Conservation (phyloP, 768 basidiomycete species). For the Hydnum rufescens region DNA sequence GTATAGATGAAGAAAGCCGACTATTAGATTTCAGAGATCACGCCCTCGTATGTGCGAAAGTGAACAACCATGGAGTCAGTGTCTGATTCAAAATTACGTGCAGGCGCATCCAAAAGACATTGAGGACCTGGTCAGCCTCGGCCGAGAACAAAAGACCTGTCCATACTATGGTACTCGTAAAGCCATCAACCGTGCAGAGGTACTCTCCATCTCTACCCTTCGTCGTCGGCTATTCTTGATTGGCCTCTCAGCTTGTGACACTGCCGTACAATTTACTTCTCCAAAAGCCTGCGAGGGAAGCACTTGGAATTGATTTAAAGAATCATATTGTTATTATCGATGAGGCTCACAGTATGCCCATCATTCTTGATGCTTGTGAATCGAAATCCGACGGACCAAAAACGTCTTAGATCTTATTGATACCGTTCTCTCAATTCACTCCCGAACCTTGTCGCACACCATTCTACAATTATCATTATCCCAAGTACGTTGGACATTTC, state of each 20-base stretch:
- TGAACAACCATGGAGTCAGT: slow-evolving; percentile 3
- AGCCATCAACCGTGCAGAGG: slow-evolving; percentile 83
- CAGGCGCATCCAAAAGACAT: slow-evolving; percentile 86
- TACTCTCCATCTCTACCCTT: slow-evolving; percentile 17
- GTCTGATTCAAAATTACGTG: neutral
- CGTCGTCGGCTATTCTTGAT: slow-evolving; percentile 1
- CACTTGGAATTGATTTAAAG: slow-evolving; percentile 67
- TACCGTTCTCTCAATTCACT: slow-evolving; percentile 73
- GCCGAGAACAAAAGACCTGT: slow-evolving; percentile 50
- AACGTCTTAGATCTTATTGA: slow-evolving; percentile 54
- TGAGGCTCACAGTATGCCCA: slow-evolving; percentile 77
- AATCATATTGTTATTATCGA: slow-evolving; percentile 82
- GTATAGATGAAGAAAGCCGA: slow-evolving; percentile 39
- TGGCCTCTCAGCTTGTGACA: slow-evolving; percentile 45
- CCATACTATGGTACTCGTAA: slow-evolving; percentile 84
- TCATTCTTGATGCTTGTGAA: slow-evolving; percentile 1
- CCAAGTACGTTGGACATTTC: slow-evolving; percentile 21
- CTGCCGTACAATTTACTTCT: slow-evolving; percentile 87
- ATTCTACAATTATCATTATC: slow-evolving; percentile 41
- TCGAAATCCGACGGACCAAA: neutral
- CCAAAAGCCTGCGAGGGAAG: slow-evolving; percentile 63
- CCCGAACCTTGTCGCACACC: slow-evolving; percentile 36
- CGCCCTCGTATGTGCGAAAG: slow-evolving; percentile 37
- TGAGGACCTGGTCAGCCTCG: slow-evolving; percentile 67
- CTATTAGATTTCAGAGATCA: slow-evolving; percentile 78